Evolutionary conservation across 2,329 filamentous ascomycete species (phyloP).

Genomic region (Colletotrichum liriopes): DNA sequence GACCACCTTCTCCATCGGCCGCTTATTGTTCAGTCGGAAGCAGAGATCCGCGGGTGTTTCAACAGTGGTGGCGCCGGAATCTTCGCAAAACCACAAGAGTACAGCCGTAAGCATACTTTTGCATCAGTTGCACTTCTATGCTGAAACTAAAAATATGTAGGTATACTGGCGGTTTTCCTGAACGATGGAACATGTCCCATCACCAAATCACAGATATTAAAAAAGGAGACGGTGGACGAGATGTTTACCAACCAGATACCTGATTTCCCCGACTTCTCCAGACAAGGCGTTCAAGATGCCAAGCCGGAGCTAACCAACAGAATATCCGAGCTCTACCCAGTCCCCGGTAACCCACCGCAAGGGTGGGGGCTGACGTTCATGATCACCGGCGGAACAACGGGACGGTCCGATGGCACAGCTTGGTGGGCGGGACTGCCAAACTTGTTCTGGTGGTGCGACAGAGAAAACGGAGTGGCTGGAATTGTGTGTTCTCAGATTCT

Average conservation of each 20-base stretch:
- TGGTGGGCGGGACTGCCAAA: constrained; percentile 75
- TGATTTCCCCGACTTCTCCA: constrained; percentile 66
- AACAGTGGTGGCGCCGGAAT: constrained; percentile 75
- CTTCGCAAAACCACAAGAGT: constrained; percentile 74
- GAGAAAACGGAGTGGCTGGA: constrained; percentile 71
- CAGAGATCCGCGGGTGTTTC: constrained; percentile 55
- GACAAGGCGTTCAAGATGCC: constrained; percentile 59
- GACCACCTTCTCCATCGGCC: constrained; percentile 68
- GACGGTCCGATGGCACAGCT: constrained; percentile 65
- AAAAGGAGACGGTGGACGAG: constrained; percentile 69
- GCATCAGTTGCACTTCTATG: fast-evolving
- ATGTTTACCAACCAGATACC: constrained; percentile 78
- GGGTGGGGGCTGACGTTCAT: constrained; percentile 77
- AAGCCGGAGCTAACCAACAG: constrained; percentile 66
- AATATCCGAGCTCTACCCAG: constrained; percentile 64
- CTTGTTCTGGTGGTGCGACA: constrained; percentile 75
- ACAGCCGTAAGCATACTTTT: constrained; percentile 62
- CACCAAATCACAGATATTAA: constrained; percentile 69
- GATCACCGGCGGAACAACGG: constrained; percentile 64
- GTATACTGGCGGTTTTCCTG: constrained; percentile 73
- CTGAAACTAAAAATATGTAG: constrained; percentile 50
- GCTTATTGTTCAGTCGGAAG: constrained; percentile 57
- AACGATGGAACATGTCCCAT: constrained; percentile 75
- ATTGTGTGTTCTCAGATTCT: constrained; percentile 67
- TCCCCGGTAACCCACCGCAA: constrained; percentile 65